These are phyloP conservation scores for Fusarium incarnatum DNA, from an alignment of 2,329 filamentous ascomycete species.

Conservation along the genomic window DNA sequence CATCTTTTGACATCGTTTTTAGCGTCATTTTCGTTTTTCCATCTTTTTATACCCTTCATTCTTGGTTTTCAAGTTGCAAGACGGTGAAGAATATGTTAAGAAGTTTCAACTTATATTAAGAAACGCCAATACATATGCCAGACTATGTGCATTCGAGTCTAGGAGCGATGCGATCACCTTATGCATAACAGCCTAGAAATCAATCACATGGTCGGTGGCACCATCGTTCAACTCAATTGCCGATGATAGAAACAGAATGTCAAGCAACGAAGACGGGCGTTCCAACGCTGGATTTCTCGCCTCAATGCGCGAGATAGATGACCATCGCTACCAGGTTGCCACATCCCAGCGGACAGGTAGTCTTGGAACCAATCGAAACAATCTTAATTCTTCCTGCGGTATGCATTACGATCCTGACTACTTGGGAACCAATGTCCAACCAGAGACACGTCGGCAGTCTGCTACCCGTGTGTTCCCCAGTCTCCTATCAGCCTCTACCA, in stretches of 20 bases:
- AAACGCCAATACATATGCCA: neutral
- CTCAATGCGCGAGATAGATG: constrained; percentile 84
- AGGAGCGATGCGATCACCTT: neutral
- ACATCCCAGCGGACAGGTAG: constrained; percentile 61
- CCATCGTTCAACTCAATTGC: too few species aligned
- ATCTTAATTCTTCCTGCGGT: constrained; percentile 76
- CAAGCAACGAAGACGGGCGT: constrained; percentile 68
- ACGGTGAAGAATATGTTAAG: accelerated
- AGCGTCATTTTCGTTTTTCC: too few species aligned
- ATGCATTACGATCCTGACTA: too few species aligned
- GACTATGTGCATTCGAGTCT: neutral
- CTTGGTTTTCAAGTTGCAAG: neutral
- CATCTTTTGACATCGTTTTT: accelerated
- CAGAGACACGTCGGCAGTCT: too few species aligned
- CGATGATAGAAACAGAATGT: constrained; percentile 63
- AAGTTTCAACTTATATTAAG: accelerated
- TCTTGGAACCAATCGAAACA: constrained; percentile 69
- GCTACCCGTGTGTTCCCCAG: constrained; percentile 49
- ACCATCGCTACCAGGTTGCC: constrained; percentile 79
- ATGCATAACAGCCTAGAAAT: too few species aligned
- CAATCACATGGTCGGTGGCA: too few species aligned
- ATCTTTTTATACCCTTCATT: accelerated
- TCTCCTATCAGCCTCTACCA: neutral
- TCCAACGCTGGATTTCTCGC: constrained; percentile 72
- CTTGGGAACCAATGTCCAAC: too few species aligned